Base-by-base conservation (phyloP, 2,329 filamentous ascomycete genomes). In the Colletotrichum spaethianum region DNA sequence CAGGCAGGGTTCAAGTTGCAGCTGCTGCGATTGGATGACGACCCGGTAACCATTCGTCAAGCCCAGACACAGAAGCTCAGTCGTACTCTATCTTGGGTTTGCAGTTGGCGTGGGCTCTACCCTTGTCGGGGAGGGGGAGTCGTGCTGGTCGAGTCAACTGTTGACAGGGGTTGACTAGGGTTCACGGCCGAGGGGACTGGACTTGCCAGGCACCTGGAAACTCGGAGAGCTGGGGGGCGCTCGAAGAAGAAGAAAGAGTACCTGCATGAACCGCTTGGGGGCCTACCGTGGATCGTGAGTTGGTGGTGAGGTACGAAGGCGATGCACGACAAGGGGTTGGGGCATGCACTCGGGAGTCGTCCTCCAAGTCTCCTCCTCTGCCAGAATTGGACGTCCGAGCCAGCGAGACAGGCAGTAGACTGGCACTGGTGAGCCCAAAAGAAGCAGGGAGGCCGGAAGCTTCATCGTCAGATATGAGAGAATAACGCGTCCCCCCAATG, bases 191-290 rank as follows among this genome's bases (percentile, higher is more conserved):
- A 70, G 52, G 44, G 44, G 14, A 53, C 57, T 59, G 61, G 52
- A 36, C 33, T 28, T 50, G 68, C 68, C 69, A 72, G 69, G 59
- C 69, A 69, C 60, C 69, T 69, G 57, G 69, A 52, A 40, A 52
- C 40, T 70, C 52, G 42, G 20, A 31, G 67, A 61, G 56, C 63
- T 28, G 57, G 59, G 55, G 48, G 20, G 26, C 12, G 26, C 12
- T 55, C 36, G 26, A 28, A 46, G 63, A 36, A 46, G 69, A 72
- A 74, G 73, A 62, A 74, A 73, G 52, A 70, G 67, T 70, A 73
- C 73, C 71, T 74, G 73, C 73, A 74, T 73, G 73, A 74, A 74
- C 73, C 63, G 60, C 63, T 67, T 70, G 52, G 31, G 44, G 36
- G 69, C 69, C 56, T 68, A 52, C 57, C 59, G 50, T 38, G 69